Evolutionary conservation across 2,329 filamentous ascomycete species (phyloP), one percentile per base, ranked within the genome.

Genomic region (Claviceps pazoutovae): DNA sequence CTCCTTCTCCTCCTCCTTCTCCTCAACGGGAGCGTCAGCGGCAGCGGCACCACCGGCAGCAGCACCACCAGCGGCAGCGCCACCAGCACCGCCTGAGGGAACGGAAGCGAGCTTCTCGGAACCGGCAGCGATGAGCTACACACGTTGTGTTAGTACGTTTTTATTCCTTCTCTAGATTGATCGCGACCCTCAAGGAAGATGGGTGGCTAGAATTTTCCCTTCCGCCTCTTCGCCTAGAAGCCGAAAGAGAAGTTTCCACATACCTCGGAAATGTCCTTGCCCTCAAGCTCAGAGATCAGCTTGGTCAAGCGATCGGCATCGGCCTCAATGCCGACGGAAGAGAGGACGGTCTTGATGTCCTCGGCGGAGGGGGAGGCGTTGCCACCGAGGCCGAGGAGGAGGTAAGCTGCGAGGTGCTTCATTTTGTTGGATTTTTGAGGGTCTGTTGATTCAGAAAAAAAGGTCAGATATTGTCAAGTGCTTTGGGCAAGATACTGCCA

Each of bases 361-460:
- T 73, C 72, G 66, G 86, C 88, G 60, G 86, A 89, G 65, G 93
- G 93, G 59, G 83, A 82, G 77, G 80, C 72, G 82, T 96, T 97
- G 76, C 93, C 93, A 72, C 81, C 91, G 64, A 97, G 86, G 77
- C 78, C 76, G 74, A 97, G 88, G 71, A 98, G 91, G 70, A 98
- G 89, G 83, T 95, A 97, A 72, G 93, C 91, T 72, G 93, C 93
- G 79, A 98, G 86, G 79, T 97, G 85, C 90, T 98, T 97, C 93
- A 98, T 97, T 88, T 84, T 95, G 72, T 68, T 63, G 67, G 61
- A 61, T 45, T 45, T 26, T 21, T 26, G 47, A 17, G 37, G 47
- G 16, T 43, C 16, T 43, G 19, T 23, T 7, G 7, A 23, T 7
- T 6, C 3, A 23, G 16, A 26, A 1, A 30, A 30, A n/a, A 30